Conservation (phyloP, 2,329 filamentous ascomycete genomes). For the Byssochlamys sp. region DNA sequence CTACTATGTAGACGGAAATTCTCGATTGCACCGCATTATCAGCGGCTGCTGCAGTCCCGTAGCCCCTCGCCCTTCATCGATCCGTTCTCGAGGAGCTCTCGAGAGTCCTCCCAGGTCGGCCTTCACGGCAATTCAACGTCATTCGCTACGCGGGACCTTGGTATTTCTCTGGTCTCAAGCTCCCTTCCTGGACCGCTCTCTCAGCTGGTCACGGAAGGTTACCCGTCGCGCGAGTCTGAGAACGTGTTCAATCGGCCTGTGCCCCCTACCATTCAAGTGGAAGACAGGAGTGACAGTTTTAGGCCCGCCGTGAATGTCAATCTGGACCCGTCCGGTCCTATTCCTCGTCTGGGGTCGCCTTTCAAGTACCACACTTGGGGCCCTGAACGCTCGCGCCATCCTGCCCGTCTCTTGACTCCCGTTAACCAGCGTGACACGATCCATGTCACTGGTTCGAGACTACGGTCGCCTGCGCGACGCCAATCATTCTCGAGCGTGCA, state of each 20-base stretch:
- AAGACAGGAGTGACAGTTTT: not conserved
- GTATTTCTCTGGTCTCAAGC: slow-evolving; percentile 35
- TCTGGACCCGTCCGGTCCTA: slow-evolving; percentile 14
- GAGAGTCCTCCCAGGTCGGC: slow-evolving; percentile 15
- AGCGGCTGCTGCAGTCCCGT: slow-evolving; percentile 50
- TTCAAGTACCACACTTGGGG: slow-evolving; percentile 44
- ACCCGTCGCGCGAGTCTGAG: slow-evolving; percentile 13
- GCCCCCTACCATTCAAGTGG: slow-evolving; percentile 1
- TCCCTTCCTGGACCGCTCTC: slow-evolving; percentile 30
- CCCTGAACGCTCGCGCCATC: slow-evolving; percentile 29
- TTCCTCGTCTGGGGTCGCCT: slow-evolving; percentile 40
- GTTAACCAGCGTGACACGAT: slow-evolving; percentile 34
- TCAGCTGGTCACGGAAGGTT: slow-evolving; percentile 23
- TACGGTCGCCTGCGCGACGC: slow-evolving; percentile 47
- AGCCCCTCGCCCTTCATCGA: slow-evolving; percentile 51
- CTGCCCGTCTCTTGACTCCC: slow-evolving; percentile 21
- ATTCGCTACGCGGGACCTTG: slow-evolving; percentile 36
- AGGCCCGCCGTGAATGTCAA: slow-evolving; percentile 3
- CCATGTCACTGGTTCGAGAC: slow-evolving; percentile 33
- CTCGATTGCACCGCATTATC: slow-evolving; percentile 54
- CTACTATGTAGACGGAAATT: slow-evolving; percentile 53
- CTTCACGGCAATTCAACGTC: slow-evolving; percentile 17
- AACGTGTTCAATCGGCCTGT: slow-evolving; percentile 31
- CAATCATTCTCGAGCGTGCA: slow-evolving; percentile 45
- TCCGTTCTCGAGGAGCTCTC: slow-evolving; percentile 23